A percentile compares a stretch with the other conserved stretches of the same genome.
phyloP scores from a whole-genome alignment of 345 rosid species.

The Salix caprea region DNA sequence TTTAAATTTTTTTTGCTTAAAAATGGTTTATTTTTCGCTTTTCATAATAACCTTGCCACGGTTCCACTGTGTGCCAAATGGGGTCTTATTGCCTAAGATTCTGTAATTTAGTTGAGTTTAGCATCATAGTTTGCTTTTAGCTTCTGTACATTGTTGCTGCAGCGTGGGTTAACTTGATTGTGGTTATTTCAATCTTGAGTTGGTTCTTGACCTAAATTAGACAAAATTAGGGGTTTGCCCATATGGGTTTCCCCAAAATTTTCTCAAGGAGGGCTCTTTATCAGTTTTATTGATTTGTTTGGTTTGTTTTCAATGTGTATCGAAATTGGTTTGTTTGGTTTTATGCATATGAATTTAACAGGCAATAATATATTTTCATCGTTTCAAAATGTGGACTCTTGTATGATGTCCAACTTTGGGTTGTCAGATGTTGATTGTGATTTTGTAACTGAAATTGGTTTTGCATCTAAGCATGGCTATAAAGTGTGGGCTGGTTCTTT shows the following conservation, averaged over 20 bases:
- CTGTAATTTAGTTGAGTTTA: background rate
- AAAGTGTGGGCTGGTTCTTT: background rate
- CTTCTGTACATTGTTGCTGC: background rate
- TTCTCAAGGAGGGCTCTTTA: background rate
- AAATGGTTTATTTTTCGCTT: background rate
- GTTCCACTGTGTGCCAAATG: background rate
- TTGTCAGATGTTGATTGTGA: background rate
- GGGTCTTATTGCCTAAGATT: constrained; percentile 1
- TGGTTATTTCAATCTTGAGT: background rate
- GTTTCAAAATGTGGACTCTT: background rate
- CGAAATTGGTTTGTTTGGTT: background rate
- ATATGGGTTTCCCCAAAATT: background rate
- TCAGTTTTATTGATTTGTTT: background rate
- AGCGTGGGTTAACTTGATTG: background rate
- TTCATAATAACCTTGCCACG: background rate
- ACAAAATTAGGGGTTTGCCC: background rate
- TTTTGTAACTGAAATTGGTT: background rate
- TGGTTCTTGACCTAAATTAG: background rate
- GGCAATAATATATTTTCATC: background rate
- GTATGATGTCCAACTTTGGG: background rate
- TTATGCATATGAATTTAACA: background rate
- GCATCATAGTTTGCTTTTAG: background rate
- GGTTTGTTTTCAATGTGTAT: background rate
- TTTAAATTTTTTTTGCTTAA: no score
- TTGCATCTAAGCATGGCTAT: background rate